Conservation (phyloP, 73 alveolate genomes). For the Paramecium tetraurelia region DNA sequence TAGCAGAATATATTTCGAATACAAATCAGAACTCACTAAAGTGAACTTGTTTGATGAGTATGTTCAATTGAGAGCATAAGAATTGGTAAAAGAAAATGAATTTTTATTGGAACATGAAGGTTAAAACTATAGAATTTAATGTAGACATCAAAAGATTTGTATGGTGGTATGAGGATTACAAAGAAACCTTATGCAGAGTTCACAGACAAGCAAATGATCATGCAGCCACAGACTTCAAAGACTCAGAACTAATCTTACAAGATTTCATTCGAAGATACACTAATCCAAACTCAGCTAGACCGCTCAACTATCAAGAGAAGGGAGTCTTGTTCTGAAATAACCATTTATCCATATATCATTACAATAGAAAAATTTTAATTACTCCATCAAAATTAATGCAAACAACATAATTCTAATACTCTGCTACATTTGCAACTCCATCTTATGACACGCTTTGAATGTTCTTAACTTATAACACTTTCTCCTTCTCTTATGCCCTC, state of each 20-base stretch:
- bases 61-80: constrained; percentile 85
- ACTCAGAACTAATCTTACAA: constrained; percentile 78
- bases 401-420: constrained; percentile 9
- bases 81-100: constrained; percentile 80
- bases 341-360: not conserved
- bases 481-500: not conserved
- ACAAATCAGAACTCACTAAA: constrained; percentile 70
- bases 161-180: constrained; percentile 84
- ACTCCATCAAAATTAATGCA: constrained; percentile 25
- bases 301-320: not conserved
- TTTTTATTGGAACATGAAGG: constrained; percentile 72
- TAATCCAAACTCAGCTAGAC: constrained; percentile 74
- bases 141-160: constrained; percentile 74
- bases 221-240: constrained; percentile 82
- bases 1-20: constrained; percentile 47
- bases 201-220: constrained; percentile 88
- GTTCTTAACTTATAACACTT: not conserved
- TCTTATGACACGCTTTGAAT: constrained; percentile 1
- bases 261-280: constrained; percentile 86
- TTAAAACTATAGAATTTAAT: not conserved
- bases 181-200: constrained; percentile 80
- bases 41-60: constrained; percentile 83
- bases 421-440: not conserved
- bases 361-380: constrained; percentile 28
- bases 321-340: constrained; percentile 7